Evolutionary conservation across 805 yeast species (phyloP), one percentile per base, ranked within the genome.

Genomic region (Wickerhamomyces subpelliculosus): DNA sequence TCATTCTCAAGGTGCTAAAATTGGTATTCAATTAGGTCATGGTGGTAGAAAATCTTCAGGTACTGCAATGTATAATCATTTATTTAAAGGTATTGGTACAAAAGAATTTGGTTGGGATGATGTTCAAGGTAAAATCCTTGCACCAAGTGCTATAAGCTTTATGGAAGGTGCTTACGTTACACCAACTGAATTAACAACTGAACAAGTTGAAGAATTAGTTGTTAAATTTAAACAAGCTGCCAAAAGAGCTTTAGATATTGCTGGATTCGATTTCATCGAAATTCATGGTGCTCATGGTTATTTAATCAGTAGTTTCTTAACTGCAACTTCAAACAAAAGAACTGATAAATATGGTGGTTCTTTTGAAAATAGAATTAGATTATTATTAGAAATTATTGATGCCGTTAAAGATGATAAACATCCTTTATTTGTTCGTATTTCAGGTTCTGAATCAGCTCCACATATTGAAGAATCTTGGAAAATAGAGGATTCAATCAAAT

Each of bases 261-360:
- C 77, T 8, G 77, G 79, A 1, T 67, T 73, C 41, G 84, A 80
- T 53, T 73, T 73, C 35, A 65, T 80, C 34, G 85, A 78, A 51
- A 61, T 80, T 36, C 85, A 80, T 50, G 70, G 65, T 22, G 83
- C 82, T 10, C 75, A 76, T 52, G 83, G 84, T 4, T 75, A 72
- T 48, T 54, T 78, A 35, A 41, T 72, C 17, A 61, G 67, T 48
- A 65, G 68, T 48, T 75, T 78, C 43, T 45, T 73, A 38, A 65
- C 72, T 17, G 56, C 60, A 2, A 46, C 48, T 31, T 52, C 69
- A 22, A 78, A 79, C 55, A 53, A 59, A 41, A 65, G 84, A 47
- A 68, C 70, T 1, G 85, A 79, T 50, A 63, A 67, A 44, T 78
- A 75, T 47, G 84, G 83, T 26, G 82, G 82, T 11, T 57, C 69